Evolutionary conservation across 2,329 filamentous ascomycete genomes (phyloP), one percentile per base, ranked within the genome.

Genomic region (Colletotrichum cuscutae): DNA sequence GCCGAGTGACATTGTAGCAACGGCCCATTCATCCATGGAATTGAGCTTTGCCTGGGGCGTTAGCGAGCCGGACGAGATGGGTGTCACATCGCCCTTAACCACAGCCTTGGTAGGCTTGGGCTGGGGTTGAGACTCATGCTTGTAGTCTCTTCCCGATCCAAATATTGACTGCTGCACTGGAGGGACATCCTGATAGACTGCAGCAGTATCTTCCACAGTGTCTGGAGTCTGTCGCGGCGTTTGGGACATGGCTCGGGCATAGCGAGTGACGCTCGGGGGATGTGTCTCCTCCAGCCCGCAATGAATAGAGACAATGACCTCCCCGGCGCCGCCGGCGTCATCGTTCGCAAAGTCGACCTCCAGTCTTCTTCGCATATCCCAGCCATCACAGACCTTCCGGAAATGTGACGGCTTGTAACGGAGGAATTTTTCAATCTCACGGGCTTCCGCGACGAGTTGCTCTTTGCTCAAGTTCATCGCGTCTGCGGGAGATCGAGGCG

Each of bases 261-360:
- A 87, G 56, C 88, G 86, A 57, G 78, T 80, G 19, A 90, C 77
- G 8, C 81, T 75, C 24, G 86, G 80, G 13, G 82, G 81, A 37
- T 85, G 83, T 7, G 86, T 87, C 74, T 93, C 89, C 32, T 90
- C 89, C n/a, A 91, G 81, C 1, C 94, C 95, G 77, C 92, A 93
- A 42, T 90, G 87, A 59, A 98, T 87, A 3, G 97, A 88, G 30
- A 97, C 86, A 52, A 97, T 85, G 19, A 87, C 88, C 81, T 98
- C 96, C 24, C 95, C 95, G 30, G 91, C 92, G 61, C 91, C 90
- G 67, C 90, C 86, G n/a, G 90, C 89, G 82, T 97, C 93, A 76
- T 95, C 94, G 24, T 90, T 91, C 53, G 93, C 93, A 82, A 98
- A 98, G 79, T 99, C 97, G 2, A 98, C 94, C 77, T 97, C 93